Conservation (phyloP, 2,329 filamentous ascomycete genomes). For the Hypoxylon rubiginosum region DNA sequence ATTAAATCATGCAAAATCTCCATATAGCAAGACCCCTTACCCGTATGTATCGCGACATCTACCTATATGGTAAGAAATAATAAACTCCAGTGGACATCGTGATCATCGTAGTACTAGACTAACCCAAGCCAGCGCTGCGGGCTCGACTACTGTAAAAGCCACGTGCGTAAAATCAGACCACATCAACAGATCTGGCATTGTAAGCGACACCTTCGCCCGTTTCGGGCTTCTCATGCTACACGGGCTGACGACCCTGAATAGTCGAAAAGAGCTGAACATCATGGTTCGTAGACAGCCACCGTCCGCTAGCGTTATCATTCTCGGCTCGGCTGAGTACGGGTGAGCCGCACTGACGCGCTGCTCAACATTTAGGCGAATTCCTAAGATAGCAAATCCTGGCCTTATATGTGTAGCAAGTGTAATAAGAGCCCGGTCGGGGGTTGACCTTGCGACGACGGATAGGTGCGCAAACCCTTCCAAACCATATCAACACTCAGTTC, state of each 20-base stretch:
- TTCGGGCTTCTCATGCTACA: conserved; percentile 14
- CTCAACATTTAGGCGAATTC: neutral
- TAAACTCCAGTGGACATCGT: neutral
- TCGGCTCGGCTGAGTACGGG: conserved; percentile 32
- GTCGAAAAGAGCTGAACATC: conserved; percentile 14
- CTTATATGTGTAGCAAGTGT: neutral
- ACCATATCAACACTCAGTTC: conserved; percentile 17
- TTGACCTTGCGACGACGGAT: conserved; percentile 24
- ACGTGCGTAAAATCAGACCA: conserved; percentile 34
- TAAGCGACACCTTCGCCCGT: conserved; percentile 23
- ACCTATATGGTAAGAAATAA: neutral
- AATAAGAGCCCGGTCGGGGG: conserved; percentile 1
- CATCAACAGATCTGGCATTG: conserved; percentile 6
- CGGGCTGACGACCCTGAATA: conserved; percentile 1
- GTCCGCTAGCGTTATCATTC: conserved; percentile 12
- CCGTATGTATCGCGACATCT: neutral
- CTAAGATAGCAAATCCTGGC: conserved; percentile 18
- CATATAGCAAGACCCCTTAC: neutral
- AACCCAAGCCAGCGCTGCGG: conserved; percentile 1
- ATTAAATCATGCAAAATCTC: conserved; percentile 5
- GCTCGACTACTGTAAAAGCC: conserved; percentile 12
- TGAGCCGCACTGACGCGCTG: conserved; percentile 26
- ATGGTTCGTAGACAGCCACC: neutral
- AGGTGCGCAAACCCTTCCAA: conserved; percentile 33
- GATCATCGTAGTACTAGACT: neutral